Conservation (phyloP, 176 grass and related monocot species). For the Rhynchospora pubera region DNA sequence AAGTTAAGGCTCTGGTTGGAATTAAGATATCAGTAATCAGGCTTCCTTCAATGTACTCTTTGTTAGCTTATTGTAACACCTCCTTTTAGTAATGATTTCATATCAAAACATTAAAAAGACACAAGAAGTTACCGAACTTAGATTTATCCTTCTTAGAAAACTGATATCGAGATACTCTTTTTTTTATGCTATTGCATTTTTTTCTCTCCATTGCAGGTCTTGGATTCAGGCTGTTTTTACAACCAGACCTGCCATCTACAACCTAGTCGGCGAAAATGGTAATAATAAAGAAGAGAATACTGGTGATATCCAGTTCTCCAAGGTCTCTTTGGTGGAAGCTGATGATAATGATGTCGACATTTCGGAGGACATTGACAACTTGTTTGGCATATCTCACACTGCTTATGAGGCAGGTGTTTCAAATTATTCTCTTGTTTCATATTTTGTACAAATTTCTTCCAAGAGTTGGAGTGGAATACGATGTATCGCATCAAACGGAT, state of each 20-base stretch:
- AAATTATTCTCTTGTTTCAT: background rate
- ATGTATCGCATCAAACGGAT: background rate
- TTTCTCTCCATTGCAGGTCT: slow-evolving; percentile 33
- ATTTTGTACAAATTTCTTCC: background rate
- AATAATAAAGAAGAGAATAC: slow-evolving; percentile 26
- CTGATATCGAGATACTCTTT: background rate
- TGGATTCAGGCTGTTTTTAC: slow-evolving; percentile 92
- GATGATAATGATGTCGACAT: slow-evolving; percentile 55
- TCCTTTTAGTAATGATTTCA: background rate
- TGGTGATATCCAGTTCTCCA: slow-evolving; percentile 19
- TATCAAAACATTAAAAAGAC: background rate
- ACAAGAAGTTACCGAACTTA: background rate
- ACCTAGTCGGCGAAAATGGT: background rate
- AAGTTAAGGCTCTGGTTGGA: background rate
- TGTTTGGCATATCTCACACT: slow-evolving; percentile 48
- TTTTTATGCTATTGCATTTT: background rate
- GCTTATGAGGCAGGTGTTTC: slow-evolving; percentile 63
- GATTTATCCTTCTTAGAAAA: background rate
- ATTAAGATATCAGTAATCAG: background rate
- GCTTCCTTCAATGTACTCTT: no score
- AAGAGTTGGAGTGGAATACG: background rate
- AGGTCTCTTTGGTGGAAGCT: slow-evolving; percentile 19
- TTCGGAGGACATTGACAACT: slow-evolving; percentile 49
- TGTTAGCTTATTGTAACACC: no score
- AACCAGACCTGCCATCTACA: slow-evolving; percentile 17